Evolutionary conservation across 2,329 filamentous ascomycete genomes (phyloP).

Genomic region (Neonectria punicea): DNA sequence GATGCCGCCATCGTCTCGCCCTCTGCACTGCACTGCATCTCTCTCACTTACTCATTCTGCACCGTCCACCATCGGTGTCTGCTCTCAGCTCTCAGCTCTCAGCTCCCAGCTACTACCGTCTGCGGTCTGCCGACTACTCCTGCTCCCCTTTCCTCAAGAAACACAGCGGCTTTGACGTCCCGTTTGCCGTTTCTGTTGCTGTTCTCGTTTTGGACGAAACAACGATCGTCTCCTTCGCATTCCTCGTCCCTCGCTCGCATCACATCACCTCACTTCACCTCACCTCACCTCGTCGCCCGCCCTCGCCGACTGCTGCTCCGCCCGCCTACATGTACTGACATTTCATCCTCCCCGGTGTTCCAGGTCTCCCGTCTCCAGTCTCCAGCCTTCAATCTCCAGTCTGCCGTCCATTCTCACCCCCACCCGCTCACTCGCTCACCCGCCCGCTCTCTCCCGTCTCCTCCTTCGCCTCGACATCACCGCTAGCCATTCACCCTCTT

Average conservation of each 20-base stretch:
- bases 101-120: not conserved
- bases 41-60: slow-evolving; percentile 32
- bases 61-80: slow-evolving; percentile 37
- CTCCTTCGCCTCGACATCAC: slow-evolving; percentile 32
- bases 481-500: slow-evolving; percentile 22
- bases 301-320: slow-evolving; percentile 17
- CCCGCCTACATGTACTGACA: slow-evolving; percentile 39
- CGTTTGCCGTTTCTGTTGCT: too few relatives aligned
- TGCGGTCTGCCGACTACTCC: slow-evolving; percentile 22
- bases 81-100: slow-evolving; percentile 1
- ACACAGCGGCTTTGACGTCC: slow-evolving; percentile 3
- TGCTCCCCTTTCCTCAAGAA: slow-evolving; percentile 21
- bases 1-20: slow-evolving; percentile 41
- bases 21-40: slow-evolving; percentile 28
- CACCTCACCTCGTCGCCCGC: slow-evolving; percentile 7
- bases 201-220: not conserved
- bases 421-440: slow-evolving; percentile 23
- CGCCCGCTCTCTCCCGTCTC: slow-evolving; percentile 25
- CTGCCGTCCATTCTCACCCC: slow-evolving; percentile 10
- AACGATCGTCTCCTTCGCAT: not conserved
- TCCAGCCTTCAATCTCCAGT: slow-evolving; percentile 23
- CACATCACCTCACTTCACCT: not conserved
- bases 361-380: slow-evolving; percentile 29
- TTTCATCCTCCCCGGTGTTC: slow-evolving; percentile 31
- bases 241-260: not conserved